Conservation (phyloP, 2,329 filamentous ascomycete genomes). For the Cladosporium colombiae region DNA sequence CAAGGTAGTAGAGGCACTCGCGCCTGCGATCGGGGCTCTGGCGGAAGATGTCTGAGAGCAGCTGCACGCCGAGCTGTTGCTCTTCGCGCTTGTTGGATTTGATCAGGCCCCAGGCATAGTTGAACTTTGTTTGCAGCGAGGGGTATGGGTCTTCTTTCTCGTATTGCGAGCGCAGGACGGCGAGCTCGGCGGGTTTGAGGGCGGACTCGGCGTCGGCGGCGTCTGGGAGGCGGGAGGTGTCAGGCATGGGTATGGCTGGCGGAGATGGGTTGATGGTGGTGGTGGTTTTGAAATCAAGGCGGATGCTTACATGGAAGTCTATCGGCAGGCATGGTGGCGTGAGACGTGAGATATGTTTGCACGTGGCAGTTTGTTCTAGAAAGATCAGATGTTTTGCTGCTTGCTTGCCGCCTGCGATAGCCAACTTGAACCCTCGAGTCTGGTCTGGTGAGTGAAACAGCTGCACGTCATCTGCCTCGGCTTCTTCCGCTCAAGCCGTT, state of each 20-base stretch:
- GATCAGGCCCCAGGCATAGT: constrained; percentile 98
- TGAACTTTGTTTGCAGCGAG: constrained; percentile 97
- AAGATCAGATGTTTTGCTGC: constrained; percentile 3
- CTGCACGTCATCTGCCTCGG: constrained; percentile 14
- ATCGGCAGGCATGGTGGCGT: constrained; percentile 23
- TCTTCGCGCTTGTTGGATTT: constrained; percentile 83
- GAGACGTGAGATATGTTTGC: constrained; percentile 10
- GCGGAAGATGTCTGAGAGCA: constrained; percentile 96
- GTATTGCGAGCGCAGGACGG: constrained; percentile 89
- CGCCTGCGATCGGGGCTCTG: constrained; percentile 87
- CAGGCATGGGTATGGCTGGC: constrained; percentile 23
- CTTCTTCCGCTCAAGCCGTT: background rate
- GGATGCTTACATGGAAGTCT: constrained; percentile 19
- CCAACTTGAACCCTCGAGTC: constrained; percentile 6
- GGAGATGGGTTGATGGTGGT: background rate
- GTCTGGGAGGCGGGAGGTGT: constrained; percentile 59
- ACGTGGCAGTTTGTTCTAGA: constrained; percentile 10
- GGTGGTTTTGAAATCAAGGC: background rate
- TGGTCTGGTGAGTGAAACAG: constrained; percentile 3
- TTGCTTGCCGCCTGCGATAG: constrained; percentile 17
- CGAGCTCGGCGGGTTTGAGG: constrained; percentile 86
- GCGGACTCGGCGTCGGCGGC: constrained; percentile 96
- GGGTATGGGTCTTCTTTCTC: constrained; percentile 98
- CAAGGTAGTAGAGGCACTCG: constrained; percentile 98
- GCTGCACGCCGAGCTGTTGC: constrained; percentile 89